Evolutionary conservation across 352 stramenopile species (phyloP), one percentile per base, ranked within the genome.

Genomic region (Pythium biforme): DNA sequence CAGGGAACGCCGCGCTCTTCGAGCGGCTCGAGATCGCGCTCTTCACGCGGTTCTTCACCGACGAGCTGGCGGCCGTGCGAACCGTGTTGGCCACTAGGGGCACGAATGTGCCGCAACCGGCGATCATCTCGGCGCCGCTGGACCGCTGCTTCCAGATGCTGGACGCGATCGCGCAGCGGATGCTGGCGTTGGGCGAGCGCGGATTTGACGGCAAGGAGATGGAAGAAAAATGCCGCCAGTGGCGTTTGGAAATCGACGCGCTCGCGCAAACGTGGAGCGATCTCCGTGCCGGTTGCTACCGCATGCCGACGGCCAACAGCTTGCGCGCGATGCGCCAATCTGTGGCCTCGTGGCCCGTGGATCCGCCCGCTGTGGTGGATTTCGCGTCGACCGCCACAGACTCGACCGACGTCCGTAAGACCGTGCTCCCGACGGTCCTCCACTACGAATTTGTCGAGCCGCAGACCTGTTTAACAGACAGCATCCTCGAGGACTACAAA

Each of bases 1-100:
- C 62, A 20, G 75, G 68, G 12, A 70, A 60, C 15, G 46, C 41
- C 11, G 66, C 59, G 11, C 41, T 87, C 10, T 76, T 78, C 25
- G 48, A 68, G 12, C 31, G 70, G 31, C 34, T 79, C 7, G 52
- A 58, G 48, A 45, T 52, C 20, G n/a, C 25, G 25, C 31, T 63
- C 23, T 62, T 43, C 26, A 5, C 37, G 22, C 33, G 19, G 5
- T 23, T 52, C 3, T 19, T 43, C 27, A 46, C 7, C 31, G 29
- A 50, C 10, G 46, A 71, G 20, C 8, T 54, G 0, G 33, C 33
- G 11, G 6, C 3, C 0, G 33, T 46, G 29, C 55, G 26, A 12
- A 17, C 9, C 17, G 29, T 31, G 27, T 8, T 34, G 4, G 52
- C 14, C 17, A 19, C 55, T 8, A 11, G 11, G 19, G 26, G 54